Percentiles rank a stretch among this genome's conserved stretches.
These are phyloP conservation scores for Phellopilus nigrolimitatus DNA, from an alignment of 1,284 basidiomycete species.

Conservation along the genomic window DNA sequence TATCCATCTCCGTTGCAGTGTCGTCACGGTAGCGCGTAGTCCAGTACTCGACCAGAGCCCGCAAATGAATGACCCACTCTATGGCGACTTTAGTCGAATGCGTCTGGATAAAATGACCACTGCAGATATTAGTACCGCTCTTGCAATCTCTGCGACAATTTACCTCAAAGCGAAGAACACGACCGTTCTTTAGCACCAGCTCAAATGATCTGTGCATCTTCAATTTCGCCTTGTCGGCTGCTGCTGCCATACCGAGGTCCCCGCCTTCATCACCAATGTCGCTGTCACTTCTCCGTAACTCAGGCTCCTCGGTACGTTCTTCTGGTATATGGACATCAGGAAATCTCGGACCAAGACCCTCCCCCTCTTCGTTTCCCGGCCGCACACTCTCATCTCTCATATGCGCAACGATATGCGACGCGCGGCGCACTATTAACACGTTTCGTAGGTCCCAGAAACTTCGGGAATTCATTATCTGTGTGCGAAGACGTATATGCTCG, in stretches of 20 bases:
- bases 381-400: constrained; percentile 17
- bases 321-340: constrained; percentile 33
- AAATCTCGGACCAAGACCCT: constrained; percentile 19
- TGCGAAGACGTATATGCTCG: constrained; percentile 58
- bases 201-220: constrained; percentile 74
- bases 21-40: constrained; percentile 63
- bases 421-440: constrained; percentile 60
- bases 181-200: constrained; percentile 63
- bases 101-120: constrained; percentile 36
- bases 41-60: constrained; percentile 72
- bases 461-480: constrained; percentile 62
- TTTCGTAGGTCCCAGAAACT: constrained; percentile 66
- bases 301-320: constrained; percentile 38
- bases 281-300: constrained; percentile 34
- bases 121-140: background rate
- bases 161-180: constrained; percentile 73
- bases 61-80: constrained; percentile 76
- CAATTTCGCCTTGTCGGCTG: constrained; percentile 42
- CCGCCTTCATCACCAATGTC: constrained; percentile 68
- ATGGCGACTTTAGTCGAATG: constrained; percentile 59
- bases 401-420: constrained; percentile 44
- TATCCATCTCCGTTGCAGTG: constrained; percentile 74
- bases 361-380: constrained; percentile 31
- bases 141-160: constrained; percentile 13
- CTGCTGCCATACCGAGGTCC: constrained; percentile 46